Evolutionary conservation across 2,329 filamentous ascomycete species (phyloP).

Genomic region (Beauveria scarabaeidicola): DNA sequence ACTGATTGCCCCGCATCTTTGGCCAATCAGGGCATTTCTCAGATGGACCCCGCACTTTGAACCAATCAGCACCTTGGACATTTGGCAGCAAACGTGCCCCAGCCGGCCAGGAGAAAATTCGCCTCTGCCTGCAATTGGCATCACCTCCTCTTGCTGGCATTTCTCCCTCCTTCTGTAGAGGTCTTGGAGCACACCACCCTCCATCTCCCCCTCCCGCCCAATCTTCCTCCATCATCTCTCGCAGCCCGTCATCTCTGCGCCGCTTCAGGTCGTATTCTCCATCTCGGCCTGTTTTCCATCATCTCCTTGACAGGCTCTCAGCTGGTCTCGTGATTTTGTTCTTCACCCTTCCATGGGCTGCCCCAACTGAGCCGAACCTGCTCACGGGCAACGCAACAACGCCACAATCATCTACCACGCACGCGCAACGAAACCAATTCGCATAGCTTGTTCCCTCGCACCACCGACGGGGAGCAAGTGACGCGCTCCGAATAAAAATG

Average conservation of each 20-base stretch:
- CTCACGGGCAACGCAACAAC: conserved; percentile 12
- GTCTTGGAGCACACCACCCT: conserved; percentile 11
- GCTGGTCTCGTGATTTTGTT: conserved; percentile 11
- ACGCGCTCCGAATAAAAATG: conserved; percentile 36
- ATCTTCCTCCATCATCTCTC: conserved; percentile 2
- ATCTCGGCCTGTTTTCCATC: neutral
- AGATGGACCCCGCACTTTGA: neutral
- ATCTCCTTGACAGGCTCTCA: neutral
- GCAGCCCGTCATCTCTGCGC: conserved; percentile 4
- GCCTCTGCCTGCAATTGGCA: conserved; percentile 5
- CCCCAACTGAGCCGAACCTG: conserved; percentile 17
- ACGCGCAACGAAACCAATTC: neutral
- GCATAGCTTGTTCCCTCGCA: neutral
- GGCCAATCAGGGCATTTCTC: conserved; percentile 23
- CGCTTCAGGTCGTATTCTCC: neutral
- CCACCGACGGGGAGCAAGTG: conserved; percentile 12
- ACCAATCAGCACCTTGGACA: neutral
- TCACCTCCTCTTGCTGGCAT: conserved; percentile 5
- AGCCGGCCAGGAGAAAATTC: conserved; percentile 11
- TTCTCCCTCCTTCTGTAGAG: conserved; percentile 14
- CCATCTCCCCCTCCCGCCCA: neutral
- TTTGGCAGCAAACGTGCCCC: neutral
- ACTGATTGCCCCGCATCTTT: conserved; percentile 20
- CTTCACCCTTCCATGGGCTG: conserved; percentile 15
- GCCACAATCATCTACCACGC: neutral